Base-by-base conservation (phyloP, 2,329 filamentous ascomycete species). In the Xylogone sp. region DNA sequence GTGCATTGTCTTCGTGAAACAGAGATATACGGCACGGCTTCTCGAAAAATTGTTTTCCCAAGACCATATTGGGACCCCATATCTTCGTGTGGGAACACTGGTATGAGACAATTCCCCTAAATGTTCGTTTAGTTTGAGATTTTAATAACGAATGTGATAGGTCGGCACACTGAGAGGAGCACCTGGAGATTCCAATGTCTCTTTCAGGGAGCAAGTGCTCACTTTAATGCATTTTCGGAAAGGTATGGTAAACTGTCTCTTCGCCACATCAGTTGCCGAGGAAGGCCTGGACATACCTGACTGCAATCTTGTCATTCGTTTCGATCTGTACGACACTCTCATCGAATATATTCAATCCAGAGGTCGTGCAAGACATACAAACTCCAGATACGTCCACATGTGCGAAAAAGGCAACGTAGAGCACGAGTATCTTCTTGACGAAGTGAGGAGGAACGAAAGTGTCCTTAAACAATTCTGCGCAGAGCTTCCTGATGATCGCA, bases 301-400 rank as follows among this genome's bases (percentile, higher is more conserved):
- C 50, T 87, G 84, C 65, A 86, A 87, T 56, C 65, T 86, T 1
- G 74, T 87, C 24, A 75, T 88, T 53, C 72, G 92, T 2, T 99
- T 97, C 62, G 90, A 97, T 64, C 78, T 96, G 2, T 96, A 91
- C 69, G 77, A 79, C 10, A 97, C 93, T 0, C 84, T 96, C 68
- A 97, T 97, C 48, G 89, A 96, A 63, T 97, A 97, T 65, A 85
- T 97, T 19, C 94, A 99, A 67, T 97, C 92, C 13, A 82, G 90
- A 56, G 94, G 94, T 0, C 82, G 94, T 49, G 94, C 94, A 12
- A 81, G 94, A 39, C 87, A 90, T 61, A 68, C 72, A 1, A 79
- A 86, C 50, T 97, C 94, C 0, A 84, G 81, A 56, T 97, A 93
- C 66, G 79, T 92, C 29, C 89, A 88, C 62, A 92, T 99, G 88